These are phyloP conservation scores for Chloris gayana DNA, from an alignment of 176 grass and related monocot species.

Conservation along the genomic window DNA sequence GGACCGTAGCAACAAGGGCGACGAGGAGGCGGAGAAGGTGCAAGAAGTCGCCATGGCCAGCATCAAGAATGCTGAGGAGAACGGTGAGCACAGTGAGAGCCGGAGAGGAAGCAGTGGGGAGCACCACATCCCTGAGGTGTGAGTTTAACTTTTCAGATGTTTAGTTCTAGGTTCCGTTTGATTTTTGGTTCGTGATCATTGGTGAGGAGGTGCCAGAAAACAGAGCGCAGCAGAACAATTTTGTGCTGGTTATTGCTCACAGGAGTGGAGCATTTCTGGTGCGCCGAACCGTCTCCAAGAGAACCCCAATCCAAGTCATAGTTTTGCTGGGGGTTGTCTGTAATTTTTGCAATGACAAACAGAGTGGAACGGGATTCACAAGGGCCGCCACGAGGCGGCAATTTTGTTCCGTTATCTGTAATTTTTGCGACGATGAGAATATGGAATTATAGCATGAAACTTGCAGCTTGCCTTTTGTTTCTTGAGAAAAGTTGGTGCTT, in stretches of 20 bases:
- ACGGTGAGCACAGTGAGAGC: conserved; percentile 58
- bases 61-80: conserved; percentile 28
- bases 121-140: conserved; percentile 48
- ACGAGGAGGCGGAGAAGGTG: conserved; percentile 39
- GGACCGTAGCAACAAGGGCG: conserved; percentile 41
- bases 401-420: conserved; percentile 24
- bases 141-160: conserved; percentile 28
- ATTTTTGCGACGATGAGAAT: conserved; percentile 1
- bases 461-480: conserved; percentile 37
- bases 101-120: conserved; percentile 42
- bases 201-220: conserved; percentile 10
- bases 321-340: conserved; percentile 36
- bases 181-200: not conserved
- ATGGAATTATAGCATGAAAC: conserved; percentile 25
- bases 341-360: conserved; percentile 31
- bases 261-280: conserved; percentile 24
- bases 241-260: conserved; percentile 40
- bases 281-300: conserved; percentile 8
- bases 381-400: not conserved
- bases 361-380: not conserved
- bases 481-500: conserved; percentile 48
- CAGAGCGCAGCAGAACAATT: conserved; percentile 37
- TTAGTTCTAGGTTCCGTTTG: conserved; percentile 31
- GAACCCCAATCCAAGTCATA: conserved; percentile 26
- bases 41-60: conserved; percentile 36